Percentiles rank a stretch among this genome's conserved stretches.
Evolutionary conservation across 2,329 filamentous ascomycete genomes (phyloP).

Genomic region (Lachnellula subtilissima): DNA sequence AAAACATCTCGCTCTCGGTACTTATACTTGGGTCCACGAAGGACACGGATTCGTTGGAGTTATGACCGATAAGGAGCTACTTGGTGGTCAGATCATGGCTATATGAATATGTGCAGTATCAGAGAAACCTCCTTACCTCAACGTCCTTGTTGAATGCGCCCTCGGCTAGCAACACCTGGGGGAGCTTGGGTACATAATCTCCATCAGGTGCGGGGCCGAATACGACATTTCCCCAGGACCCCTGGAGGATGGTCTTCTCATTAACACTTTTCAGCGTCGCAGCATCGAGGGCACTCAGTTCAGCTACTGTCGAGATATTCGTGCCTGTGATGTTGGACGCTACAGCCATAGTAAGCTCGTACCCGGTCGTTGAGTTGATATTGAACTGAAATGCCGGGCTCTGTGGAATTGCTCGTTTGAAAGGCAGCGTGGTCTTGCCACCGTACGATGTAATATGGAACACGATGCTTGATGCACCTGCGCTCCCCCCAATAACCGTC

Average conservation of each 20-base stretch:
- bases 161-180: constrained; percentile 39
- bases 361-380: neutral
- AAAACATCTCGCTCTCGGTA: neutral
- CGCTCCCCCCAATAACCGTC: constrained; percentile 47
- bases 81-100: neutral
- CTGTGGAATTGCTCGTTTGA: constrained; percentile 34
- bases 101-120: too few species aligned
- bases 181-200: constrained; percentile 41
- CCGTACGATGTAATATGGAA: constrained; percentile 52
- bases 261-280: neutral
- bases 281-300: neutral
- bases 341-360: constrained; percentile 13
- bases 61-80: constrained; percentile 36
- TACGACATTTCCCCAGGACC: constrained; percentile 5
- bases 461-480: constrained; percentile 49
- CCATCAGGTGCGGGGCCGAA: constrained; percentile 46
- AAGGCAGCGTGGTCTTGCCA: constrained; percentile 36
- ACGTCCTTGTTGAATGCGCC: constrained; percentile 41
- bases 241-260: constrained; percentile 5
- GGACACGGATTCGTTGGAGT: constrained; percentile 35
- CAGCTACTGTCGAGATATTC: neutral
- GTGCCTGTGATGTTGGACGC: neutral
- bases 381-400: constrained; percentile 17
- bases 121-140: constrained; percentile 28
- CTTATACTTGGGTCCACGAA: constrained; percentile 32